phyloP scores from a whole-genome alignment of 2,329 filamentous ascomycete species.

The Ceratocystis harringtonii region DNA sequence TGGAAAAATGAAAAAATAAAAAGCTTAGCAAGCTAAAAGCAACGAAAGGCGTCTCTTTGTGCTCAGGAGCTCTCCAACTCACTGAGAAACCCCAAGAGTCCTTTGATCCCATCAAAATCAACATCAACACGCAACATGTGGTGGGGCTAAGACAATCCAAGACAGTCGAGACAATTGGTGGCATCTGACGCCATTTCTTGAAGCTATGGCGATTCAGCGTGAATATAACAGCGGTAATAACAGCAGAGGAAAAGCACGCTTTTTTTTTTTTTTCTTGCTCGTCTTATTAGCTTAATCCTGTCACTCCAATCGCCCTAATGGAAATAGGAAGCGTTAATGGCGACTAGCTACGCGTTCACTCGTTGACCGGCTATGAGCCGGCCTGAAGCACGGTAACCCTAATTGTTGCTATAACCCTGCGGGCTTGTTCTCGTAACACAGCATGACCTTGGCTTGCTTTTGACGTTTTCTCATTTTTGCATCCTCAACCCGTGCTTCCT shows the following conservation, averaged over 20 bases:
- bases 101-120: background rate
- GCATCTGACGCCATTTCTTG: conserved; percentile 1
- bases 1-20: background rate
- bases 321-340: background rate
- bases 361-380: background rate
- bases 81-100: no score
- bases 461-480: background rate
- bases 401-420: background rate
- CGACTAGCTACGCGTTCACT: background rate
- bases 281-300: background rate
- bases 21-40: background rate
- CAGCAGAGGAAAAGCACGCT: background rate
- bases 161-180: conserved; percentile 4
- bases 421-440: background rate
- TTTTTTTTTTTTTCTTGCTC: background rate
- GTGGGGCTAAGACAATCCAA: no score
- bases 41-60: no score
- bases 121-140: background rate
- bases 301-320: background rate
- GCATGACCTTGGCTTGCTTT: background rate
- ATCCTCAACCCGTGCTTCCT: background rate
- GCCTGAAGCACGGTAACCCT: background rate
- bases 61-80: no score
- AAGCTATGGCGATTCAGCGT: background rate
- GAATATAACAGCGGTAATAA: no score